Evolutionary conservation across 2,329 filamentous ascomycete genomes (phyloP), one percentile per base, ranked within the genome.

Genomic region (Aspergillus fumigatiaffinis): DNA sequence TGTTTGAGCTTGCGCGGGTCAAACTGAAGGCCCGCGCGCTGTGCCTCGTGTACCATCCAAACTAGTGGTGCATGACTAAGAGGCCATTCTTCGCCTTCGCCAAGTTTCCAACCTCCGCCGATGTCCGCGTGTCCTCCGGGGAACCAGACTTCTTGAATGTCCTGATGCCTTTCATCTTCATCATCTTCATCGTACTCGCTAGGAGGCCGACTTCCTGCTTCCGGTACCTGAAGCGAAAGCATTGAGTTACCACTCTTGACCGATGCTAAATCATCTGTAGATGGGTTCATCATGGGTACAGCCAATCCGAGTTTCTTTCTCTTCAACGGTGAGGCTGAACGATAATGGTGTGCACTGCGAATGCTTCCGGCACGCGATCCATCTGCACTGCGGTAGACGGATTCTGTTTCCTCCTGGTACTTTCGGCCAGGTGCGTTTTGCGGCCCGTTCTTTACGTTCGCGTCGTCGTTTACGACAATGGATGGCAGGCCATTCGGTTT

Each of bases 61-160:
- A 87, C 82, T 1, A 90, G 77, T 0, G 87, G 86, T 1, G 87
- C 80, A 63, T 90, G 87, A 61, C 86, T 89, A 25, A 89, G 78
- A 7, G 86, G 81, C 62, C 76, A 77, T 28, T 72, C 63, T 67
- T 89, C 88, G 25, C 78, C 80, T 1, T 78, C 77, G 0, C 77
- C 71, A 0, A 84, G 74, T 51, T 84, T 82, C 89, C 89, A 92
- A 0, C 90, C 90, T 9, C 90, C 90, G 1, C 90, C 90, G 29
- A 92, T 85, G 60, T 93, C 90, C 1, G 85, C 90, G 61, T 95
- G 90, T 10, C 87, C 86, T 8, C 90, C 90, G 0, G 89, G 81
- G 66, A 94, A 94, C 77, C 77, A 79, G 8, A 93, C 83, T 66
- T 94, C 90, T 58, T 90, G 83, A 50, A 93, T 88, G 63, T 93